These are phyloP conservation scores for Colletotrichum neosansevieriae DNA, from an alignment of 2,329 filamentous ascomycete genomes.

Conservation along the genomic window DNA sequence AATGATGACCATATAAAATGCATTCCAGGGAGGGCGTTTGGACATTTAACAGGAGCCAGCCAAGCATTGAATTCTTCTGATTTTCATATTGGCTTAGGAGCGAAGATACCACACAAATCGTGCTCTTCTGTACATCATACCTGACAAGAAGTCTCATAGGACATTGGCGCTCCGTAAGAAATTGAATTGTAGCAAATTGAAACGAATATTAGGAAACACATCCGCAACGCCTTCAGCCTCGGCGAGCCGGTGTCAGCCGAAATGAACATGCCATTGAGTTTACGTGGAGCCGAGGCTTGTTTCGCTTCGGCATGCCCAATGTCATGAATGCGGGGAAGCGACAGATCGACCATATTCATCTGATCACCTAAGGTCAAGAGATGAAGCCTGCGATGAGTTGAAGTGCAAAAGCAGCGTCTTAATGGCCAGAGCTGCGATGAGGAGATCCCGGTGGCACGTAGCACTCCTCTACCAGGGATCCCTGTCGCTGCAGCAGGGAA, in stretches of 20 bases:
- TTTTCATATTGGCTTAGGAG: constrained; percentile 21
- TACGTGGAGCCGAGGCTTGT: neutral
- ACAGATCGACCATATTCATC: neutral
- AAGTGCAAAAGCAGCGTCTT: neutral
- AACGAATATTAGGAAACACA: neutral
- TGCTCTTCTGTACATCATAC: constrained; percentile 11
- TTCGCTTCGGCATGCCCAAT: neutral
- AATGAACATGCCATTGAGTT: no score
- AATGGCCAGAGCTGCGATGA: constrained; percentile 11
- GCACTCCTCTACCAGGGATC: constrained; percentile 3
- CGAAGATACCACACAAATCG: constrained; percentile 19
- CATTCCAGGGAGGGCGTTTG: constrained; percentile 31
- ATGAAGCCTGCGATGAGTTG: neutral
- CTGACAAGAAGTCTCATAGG: neutral
- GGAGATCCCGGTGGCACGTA: constrained; percentile 2
- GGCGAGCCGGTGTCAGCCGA: neutral
- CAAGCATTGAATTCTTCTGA: constrained; percentile 9
- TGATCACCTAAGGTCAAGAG: neutral
- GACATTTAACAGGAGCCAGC: constrained; percentile 3
- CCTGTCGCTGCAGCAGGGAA: constrained; percentile 21
- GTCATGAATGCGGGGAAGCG: neutral
- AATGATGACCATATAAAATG: constrained; percentile 28
- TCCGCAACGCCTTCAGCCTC: neutral
- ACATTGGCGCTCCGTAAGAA: neutral
- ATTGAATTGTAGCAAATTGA: constrained; percentile 22